phyloP scores from a whole-genome alignment of 345 rosid genomes.

The Populus davidiana region DNA sequence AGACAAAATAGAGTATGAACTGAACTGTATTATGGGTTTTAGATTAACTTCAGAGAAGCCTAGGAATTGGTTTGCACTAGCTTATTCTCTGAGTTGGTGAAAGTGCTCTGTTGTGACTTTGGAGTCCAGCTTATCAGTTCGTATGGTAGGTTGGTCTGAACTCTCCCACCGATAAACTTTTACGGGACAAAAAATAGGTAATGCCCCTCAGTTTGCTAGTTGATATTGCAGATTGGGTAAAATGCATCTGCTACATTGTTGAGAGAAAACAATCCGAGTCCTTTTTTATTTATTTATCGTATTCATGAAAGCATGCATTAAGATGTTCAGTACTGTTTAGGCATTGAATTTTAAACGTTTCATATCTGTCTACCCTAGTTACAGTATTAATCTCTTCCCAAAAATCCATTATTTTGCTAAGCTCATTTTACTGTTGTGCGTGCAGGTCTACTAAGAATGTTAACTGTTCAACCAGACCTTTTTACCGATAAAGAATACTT shows the following conservation, averaged over 20 bases:
- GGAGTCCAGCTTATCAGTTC: background rate
- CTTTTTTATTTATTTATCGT: background rate
- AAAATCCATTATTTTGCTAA: constrained; percentile 6
- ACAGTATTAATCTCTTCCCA: background rate
- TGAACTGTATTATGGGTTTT: background rate
- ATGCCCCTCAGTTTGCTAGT: background rate
- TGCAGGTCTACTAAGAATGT: constrained; percentile 82
- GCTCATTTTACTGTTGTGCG: constrained; percentile 14
- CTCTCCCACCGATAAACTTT: too few relatives aligned
- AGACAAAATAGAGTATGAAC: background rate
- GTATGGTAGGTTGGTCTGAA: too few relatives aligned
- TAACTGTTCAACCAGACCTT: constrained; percentile 66
- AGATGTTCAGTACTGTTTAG: background rate
- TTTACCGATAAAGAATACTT: constrained; percentile 62
- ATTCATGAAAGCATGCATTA: background rate
- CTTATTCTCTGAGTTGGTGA: background rate
- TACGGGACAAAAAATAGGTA: background rate
- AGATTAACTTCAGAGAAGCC: background rate
- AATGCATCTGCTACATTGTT: background rate
- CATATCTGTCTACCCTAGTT: background rate
- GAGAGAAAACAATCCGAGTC: background rate
- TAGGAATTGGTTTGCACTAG: background rate
- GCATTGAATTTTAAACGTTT: constrained; percentile 2
- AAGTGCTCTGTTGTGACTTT: background rate
- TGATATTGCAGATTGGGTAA: background rate